Evolutionary conservation across 2,329 filamentous ascomycete species (phyloP).

Genomic region (Metarhizium anisopliae): DNA sequence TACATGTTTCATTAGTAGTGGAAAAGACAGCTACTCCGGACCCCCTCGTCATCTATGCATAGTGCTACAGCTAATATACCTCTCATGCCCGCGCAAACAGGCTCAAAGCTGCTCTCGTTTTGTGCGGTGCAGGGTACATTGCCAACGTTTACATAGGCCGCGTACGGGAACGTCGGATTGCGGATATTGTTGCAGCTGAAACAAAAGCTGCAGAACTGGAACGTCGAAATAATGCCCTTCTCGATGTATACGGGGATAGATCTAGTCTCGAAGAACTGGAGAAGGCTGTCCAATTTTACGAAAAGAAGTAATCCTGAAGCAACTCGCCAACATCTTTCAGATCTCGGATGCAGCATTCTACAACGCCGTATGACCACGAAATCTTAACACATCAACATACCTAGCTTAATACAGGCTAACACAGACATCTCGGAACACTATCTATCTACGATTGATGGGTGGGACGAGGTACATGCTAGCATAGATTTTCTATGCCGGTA

Average conservation of each 20-base stretch:
- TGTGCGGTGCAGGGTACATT: slow-evolving; percentile 25
- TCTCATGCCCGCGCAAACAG: background rate
- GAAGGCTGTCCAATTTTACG: slow-evolving; percentile 38
- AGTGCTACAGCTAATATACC: slow-evolving; percentile 1
- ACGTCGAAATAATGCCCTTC: slow-evolving; percentile 31
- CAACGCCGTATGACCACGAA: background rate
- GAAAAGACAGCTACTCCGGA: background rate
- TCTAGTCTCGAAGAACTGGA: slow-evolving; percentile 39
- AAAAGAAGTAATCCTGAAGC: slow-evolving; percentile 16
- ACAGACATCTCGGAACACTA: too few relatives aligned
- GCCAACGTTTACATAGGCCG: slow-evolving; percentile 23
- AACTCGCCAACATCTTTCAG: background rate
- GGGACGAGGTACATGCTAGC: too few relatives aligned
- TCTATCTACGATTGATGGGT: too few relatives aligned
- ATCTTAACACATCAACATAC: background rate
- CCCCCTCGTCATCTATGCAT: background rate
- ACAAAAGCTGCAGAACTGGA: slow-evolving; percentile 25
- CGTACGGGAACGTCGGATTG: slow-evolving; percentile 17
- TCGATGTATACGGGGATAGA: slow-evolving; percentile 42
- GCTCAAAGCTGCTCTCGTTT: slow-evolving; percentile 15
- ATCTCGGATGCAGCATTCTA: background rate
- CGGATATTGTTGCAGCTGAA: slow-evolving; percentile 17
- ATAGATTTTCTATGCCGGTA: background rate
- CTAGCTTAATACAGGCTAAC: background rate
- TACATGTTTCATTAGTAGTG: background rate